Evolutionary conservation across 768 basidiomycete genomes (phyloP), one percentile per base, ranked within the genome.

Genomic region (Leccinum incarnatum): DNA sequence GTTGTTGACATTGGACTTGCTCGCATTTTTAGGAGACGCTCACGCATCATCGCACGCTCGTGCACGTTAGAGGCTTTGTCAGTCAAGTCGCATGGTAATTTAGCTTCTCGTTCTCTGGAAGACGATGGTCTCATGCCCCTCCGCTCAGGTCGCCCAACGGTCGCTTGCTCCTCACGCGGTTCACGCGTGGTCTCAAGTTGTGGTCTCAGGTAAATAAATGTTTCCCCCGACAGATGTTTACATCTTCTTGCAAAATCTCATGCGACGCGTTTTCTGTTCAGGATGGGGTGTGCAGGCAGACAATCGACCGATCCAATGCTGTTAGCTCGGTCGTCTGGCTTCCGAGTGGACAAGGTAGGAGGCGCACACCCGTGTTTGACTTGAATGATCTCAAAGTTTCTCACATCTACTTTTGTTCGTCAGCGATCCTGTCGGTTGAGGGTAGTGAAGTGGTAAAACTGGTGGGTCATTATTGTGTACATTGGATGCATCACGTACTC

Each of bases 351-450:
- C 74, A 79, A 67, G 78, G 81, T 79, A 32, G 64, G 56, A n/a
- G 12, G 8, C 8, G 6, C 6, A 36, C 19, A 10, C 12, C 32
- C 52, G 3, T 32, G 15, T 36, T 7, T 21, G 14, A 19, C 10
- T 30, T 25, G 34, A 19, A 42, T 42, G n/a, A 5, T 19, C 19
- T 45, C 42, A 19, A n/a, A 42, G 9, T 42, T 45, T 19, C 42
- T 10, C 9, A 42, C 9, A n/a, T 42, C 21, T 42, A 14, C 25
- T 23, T 25, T 29, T 30, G 19, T n/a, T 21, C 6, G 34, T n/a
- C 37, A 79, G 81, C 69, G 5, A 80, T 84, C 61, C 62, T 84
- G 42, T 81, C 81, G 8, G 81, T 83, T 15, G 82, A 84, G 67
- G 76, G 75, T 8, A 74, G 72, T 56, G 75, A 76, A 10, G 78